A percentile compares a stretch with the other conserved stretches of the same genome.
phyloP scores from a whole-genome alignment of 1,139 yeast genomes.

The Suhomyces wounanorum region DNA sequence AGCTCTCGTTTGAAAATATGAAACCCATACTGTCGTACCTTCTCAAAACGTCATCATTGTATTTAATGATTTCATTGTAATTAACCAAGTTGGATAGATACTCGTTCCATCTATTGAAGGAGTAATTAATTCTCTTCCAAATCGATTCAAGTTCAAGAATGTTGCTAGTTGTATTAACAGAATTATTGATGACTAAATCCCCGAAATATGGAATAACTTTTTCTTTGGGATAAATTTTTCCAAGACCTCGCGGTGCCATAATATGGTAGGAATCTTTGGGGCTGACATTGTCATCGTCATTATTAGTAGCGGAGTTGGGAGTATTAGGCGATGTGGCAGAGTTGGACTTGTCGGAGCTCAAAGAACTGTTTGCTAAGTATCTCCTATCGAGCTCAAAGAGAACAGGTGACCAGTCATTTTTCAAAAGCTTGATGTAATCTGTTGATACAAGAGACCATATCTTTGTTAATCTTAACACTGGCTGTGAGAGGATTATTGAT shows the following conservation, averaged over 20 bases:
- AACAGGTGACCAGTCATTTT: constrained; percentile 92
- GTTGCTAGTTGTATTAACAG: constrained; percentile 35
- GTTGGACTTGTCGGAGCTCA: constrained; percentile 12
- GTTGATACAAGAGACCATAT: constrained; percentile 78
- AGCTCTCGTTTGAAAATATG: constrained; percentile 48
- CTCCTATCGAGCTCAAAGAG: constrained; percentile 86
- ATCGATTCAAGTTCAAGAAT: constrained; percentile 64
- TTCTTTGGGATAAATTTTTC: constrained; percentile 72
- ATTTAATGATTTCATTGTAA: constrained; percentile 40
- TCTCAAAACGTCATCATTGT: constrained; percentile 46
- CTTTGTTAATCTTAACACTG: constrained; percentile 69
- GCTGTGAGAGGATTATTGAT: constrained; percentile 78
- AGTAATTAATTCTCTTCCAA: constrained; percentile 68
- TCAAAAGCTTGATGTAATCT: constrained; percentile 60
- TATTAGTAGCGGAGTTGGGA: constrained; percentile 17
- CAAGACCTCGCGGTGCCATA: constrained; percentile 87
- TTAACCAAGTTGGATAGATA: constrained; percentile 50
- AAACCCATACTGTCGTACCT: constrained; percentile 50
- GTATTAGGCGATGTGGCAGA: constrained; percentile 12
- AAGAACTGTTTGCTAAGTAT: constrained; percentile 49
- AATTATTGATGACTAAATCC: constrained; percentile 53
- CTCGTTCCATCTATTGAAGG: constrained; percentile 81
- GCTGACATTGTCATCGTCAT: constrained; percentile 12
- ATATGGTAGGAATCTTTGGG: constrained; percentile 61
- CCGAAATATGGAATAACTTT: constrained; percentile 91